Evolutionary conservation across 2,329 filamentous ascomycete species (phyloP).

Genomic region (Fusarium succisae): DNA sequence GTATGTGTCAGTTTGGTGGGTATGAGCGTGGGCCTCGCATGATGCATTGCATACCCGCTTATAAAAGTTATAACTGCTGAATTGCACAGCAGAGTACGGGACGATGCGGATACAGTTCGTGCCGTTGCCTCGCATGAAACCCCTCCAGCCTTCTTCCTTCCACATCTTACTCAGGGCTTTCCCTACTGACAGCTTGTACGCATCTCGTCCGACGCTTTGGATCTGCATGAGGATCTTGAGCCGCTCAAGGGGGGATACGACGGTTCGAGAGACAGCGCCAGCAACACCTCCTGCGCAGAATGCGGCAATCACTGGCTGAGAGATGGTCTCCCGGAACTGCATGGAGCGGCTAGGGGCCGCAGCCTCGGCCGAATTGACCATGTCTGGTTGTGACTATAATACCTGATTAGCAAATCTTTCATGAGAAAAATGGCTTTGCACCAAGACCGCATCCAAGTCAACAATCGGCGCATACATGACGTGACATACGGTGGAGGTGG

Average conservation of each 20-base stretch:
- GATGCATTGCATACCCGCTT: constrained; percentile 72
- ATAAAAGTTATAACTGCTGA: constrained; percentile 98
- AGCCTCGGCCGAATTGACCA: constrained; percentile 39
- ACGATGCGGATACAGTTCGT: constrained; percentile 99
- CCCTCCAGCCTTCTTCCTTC: constrained; percentile 94
- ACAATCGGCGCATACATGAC: constrained; percentile 13
- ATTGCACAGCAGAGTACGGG: constrained; percentile 97
- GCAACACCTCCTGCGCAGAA: constrained; percentile 95
- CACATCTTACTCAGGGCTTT: constrained; percentile 95
- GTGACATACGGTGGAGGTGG: constrained; percentile 46
- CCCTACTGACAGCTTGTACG: constrained; percentile 91
- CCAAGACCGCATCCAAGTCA: not conserved
- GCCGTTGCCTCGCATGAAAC: constrained; percentile 97
- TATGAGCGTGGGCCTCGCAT: no score
- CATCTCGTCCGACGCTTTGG: constrained; percentile 87
- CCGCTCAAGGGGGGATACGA: constrained; percentile 94
- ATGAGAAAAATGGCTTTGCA: not conserved
- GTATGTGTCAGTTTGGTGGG: constrained; percentile 1
- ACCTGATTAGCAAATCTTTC: constrained; percentile 19
- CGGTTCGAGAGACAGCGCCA: constrained; percentile 95
- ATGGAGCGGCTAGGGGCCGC: constrained; percentile 40
- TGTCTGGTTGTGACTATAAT: constrained; percentile 41
- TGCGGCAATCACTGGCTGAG: constrained; percentile 87
- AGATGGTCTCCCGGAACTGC: constrained; percentile 63
- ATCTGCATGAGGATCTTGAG: constrained; percentile 98